phyloP scores from a whole-genome alignment of 1,139 yeast species.

The Torulaspora pretoriensis region DNA sequence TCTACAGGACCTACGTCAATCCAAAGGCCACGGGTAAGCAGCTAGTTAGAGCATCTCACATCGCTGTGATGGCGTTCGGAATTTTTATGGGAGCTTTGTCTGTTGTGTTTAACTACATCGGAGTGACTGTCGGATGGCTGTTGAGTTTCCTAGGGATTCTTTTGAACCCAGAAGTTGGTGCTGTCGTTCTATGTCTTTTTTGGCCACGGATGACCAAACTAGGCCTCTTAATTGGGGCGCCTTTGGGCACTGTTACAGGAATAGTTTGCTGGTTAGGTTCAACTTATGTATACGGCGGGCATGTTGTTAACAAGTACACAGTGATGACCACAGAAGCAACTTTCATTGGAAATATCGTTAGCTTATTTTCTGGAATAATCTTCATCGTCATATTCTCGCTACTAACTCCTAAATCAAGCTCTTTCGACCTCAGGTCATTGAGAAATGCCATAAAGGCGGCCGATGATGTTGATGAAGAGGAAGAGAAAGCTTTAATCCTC shows the following conservation, averaged over 20 bases:
- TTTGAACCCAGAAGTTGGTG: conserved; percentile 40
- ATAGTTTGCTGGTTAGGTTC: conserved; percentile 44
- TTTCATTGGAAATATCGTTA: conserved; percentile 38
- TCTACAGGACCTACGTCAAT: conserved; percentile 39
- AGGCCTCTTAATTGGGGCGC: conserved; percentile 40
- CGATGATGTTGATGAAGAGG: conserved; percentile 40
- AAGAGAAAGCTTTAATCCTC: conserved; percentile 31
- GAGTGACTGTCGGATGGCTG: conserved; percentile 38
- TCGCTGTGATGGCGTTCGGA: conserved; percentile 35
- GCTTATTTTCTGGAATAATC: conserved; percentile 34
- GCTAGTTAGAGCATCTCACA: conserved; percentile 37
- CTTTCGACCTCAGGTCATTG: conserved; percentile 31
- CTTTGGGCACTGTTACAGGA: conserved; percentile 41
- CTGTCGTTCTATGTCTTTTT: conserved; percentile 40
- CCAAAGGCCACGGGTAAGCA: conserved; percentile 40
- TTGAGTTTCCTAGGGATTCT: conserved; percentile 39
- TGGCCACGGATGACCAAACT: conserved; percentile 47
- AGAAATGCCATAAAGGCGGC: conserved; percentile 32
- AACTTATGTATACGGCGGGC: conserved; percentile 30
- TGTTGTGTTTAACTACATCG: conserved; percentile 38
- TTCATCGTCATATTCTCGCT: conserved; percentile 33
- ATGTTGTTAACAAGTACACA: conserved; percentile 32
- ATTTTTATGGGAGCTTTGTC: conserved; percentile 37
- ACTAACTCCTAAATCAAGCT: conserved; percentile 33
- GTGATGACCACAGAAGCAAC: conserved; percentile 37